Evolutionary conservation across 257 asterid species (phyloP).

Genomic region (Sherardia arvensis): DNA sequence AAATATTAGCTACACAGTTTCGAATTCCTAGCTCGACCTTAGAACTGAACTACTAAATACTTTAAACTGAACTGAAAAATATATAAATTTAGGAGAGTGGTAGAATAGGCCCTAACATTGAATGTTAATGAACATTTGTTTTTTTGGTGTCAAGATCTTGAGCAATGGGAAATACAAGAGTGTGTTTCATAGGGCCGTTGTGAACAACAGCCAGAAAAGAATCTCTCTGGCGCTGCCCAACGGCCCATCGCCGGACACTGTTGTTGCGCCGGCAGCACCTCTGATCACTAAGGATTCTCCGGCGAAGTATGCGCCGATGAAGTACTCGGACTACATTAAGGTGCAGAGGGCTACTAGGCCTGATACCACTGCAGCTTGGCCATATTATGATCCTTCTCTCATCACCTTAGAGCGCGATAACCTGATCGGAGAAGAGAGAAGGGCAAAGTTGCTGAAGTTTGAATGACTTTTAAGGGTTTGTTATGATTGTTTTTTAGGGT

Average conservation of each 20-base stretch:
- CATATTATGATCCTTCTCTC: neutral
- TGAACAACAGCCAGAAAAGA: slow-evolving; percentile 19
- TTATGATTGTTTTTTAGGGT: too few relatives aligned
- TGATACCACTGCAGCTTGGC: neutral
- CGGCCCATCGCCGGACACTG: slow-evolving; percentile 8
- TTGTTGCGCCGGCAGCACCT: slow-evolving; percentile 1
- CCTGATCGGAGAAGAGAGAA: neutral
- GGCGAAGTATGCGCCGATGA: slow-evolving; percentile 1
- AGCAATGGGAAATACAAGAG: slow-evolving; percentile 39
- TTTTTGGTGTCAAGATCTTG: slow-evolving; percentile 13
- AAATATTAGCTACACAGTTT: too few relatives aligned
- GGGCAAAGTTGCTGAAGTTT: neutral
- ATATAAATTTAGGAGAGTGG: too few relatives aligned
- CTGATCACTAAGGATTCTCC: neutral
- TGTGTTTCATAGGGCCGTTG: slow-evolving; percentile 33
- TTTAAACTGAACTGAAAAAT: too few relatives aligned
- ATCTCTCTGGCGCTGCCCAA: slow-evolving; percentile 11
- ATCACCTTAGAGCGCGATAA: neutral
- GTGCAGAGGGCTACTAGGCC: neutral
- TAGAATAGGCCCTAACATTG: too few relatives aligned
- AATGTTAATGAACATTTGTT: too few relatives aligned
- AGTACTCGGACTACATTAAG: slow-evolving; percentile 2
- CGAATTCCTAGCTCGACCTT: too few relatives aligned
- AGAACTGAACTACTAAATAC: too few relatives aligned
- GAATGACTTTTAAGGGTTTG: neutral